A percentile compares a stretch with the other conserved stretches of the same genome.
Evolutionary conservation across 2,329 filamentous ascomycete genomes (phyloP).

Genomic region (Pseudopithomyces chartarum): DNA sequence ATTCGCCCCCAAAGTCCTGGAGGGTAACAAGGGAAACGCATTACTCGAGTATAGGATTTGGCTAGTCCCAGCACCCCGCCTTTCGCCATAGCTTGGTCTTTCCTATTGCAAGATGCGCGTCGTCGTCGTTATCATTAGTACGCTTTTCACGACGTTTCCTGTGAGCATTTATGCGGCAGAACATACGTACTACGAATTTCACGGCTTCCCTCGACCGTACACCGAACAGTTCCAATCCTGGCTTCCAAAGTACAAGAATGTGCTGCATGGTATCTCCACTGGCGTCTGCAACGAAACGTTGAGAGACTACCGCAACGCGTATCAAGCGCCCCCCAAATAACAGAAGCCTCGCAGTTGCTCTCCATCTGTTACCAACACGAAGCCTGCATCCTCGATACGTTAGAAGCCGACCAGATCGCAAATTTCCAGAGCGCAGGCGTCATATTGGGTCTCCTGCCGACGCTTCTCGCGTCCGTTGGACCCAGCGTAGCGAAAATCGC

Average conservation of each 20-base stretch:
- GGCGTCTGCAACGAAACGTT: not conserved
- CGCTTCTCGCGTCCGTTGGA: not conserved
- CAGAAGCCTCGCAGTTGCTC: not conserved
- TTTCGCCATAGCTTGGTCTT: too few relatives aligned
- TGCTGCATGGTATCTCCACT: not conserved
- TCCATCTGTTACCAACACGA: not conserved
- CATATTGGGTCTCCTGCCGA: conserved; percentile 7
- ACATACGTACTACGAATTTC: not conserved
- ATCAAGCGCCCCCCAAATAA: too few relatives aligned
- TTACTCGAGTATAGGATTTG: too few relatives aligned
- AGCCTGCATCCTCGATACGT: not conserved
- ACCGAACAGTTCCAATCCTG: not conserved
- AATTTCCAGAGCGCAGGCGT: not conserved
- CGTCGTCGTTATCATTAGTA: too few relatives aligned
- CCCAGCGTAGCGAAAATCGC: conserved; percentile 6
- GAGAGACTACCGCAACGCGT: not conserved
- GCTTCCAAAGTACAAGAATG: not conserved
- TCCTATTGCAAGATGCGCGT: too few relatives aligned
- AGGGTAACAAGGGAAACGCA: too few relatives aligned
- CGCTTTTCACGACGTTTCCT: not conserved
- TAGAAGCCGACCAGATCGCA: not conserved
- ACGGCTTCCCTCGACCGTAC: not conserved
- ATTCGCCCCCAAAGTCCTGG: too few relatives aligned
- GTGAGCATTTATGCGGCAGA: not conserved
- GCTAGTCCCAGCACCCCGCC: too few relatives aligned